A percentile compares a stretch with the other conserved stretches of the same genome.
Conservation (phyloP, 345 rosid genomes). For the Balakata baccata region DNA sequence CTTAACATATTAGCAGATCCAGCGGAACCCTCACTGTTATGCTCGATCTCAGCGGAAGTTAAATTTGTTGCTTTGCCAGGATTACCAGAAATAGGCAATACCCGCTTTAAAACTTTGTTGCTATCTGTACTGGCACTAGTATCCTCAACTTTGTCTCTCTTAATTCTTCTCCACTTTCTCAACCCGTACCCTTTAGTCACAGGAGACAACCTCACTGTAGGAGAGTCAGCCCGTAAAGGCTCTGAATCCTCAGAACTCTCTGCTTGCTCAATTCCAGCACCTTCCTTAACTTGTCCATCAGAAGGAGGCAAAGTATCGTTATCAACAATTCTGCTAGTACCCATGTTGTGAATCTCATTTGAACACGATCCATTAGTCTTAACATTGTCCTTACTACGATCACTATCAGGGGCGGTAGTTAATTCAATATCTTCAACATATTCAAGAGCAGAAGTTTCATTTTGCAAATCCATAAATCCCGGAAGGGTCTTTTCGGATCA, state of each 20-base stretch:
- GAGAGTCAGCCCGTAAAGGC: slow-evolving; percentile 22
- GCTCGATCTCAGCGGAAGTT: slow-evolving; percentile 30
- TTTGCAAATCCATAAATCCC: slow-evolving; percentile 43
- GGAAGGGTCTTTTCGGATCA: slow-evolving; percentile 34
- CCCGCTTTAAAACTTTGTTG: slow-evolving; percentile 63
- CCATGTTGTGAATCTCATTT: slow-evolving; percentile 24
- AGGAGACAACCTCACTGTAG: slow-evolving; percentile 34
- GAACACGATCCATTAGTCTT: slow-evolving; percentile 40
- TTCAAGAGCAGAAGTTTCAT: slow-evolving; percentile 40
- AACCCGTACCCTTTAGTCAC: slow-evolving; percentile 57
- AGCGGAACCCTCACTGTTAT: slow-evolving; percentile 40
- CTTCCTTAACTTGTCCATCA: slow-evolving; percentile 23
- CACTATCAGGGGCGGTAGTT: neutral
- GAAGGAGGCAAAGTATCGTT: neutral
- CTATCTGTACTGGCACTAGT: slow-evolving; percentile 33
- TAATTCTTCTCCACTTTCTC: slow-evolving; percentile 81
- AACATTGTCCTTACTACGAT: slow-evolving; percentile 17
- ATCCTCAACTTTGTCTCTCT: slow-evolving; percentile 58
- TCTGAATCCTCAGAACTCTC: slow-evolving; percentile 17
- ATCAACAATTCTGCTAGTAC: slow-evolving; percentile 16
- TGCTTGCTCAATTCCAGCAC: slow-evolving; percentile 17
- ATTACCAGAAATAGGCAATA: slow-evolving; percentile 46
- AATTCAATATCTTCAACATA: slow-evolving; percentile 53
- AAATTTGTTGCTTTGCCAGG: slow-evolving; percentile 38
- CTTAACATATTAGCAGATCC: slow-evolving; percentile 41